Base-by-base conservation (phyloP, 176 grass and related monocot species). In the Thalia dealbata region DNA sequence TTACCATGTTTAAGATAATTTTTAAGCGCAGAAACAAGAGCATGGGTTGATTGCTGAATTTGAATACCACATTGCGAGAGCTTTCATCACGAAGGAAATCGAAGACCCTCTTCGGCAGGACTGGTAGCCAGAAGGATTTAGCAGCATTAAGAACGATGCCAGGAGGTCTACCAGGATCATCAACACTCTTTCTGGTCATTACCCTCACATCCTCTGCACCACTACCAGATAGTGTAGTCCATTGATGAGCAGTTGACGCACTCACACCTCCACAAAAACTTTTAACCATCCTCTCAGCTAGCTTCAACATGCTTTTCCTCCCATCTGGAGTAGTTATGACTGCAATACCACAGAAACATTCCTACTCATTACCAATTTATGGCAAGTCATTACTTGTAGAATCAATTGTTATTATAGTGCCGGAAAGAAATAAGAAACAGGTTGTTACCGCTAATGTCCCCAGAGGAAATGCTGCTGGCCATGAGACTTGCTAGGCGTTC, bases 121-220 rank as follows among this genome's bases (percentile, higher is more conserved):
- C 73, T 28, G 73, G 73, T 21, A 75, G 41, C 73, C 73, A 75
- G 73, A 75, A 75, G 58, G 73, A 75, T 15, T 56, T 75, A n/a
- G 73, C 73, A 46, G 73, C 73, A 6, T 75, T 75, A 32, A 75
- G 73, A 30, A 75, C 56, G 5, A 75, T 75, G 38, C 73, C 73
- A 10, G 73, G 73, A 46, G 73, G 73, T 7, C 58, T 75, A 29
- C 73, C 73, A 46, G 73, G 73, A 75, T 75, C 73, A 27, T 63
- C 73, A 0, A 75, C 73, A 8, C 73, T 75, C 73, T 75, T 75
- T 46, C 73, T 75, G 3, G 73, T 75, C 73, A 75, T 75, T 5
- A 75, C 73, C 41, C 73, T 75, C 41, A 75, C 73, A 45, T 75
- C 73, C 54, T 75, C 73, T 48, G 73, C 73, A 16, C 73, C 73